Conservation (phyloP, 345 rosid genomes). For the Nasturtium officinale region DNA sequence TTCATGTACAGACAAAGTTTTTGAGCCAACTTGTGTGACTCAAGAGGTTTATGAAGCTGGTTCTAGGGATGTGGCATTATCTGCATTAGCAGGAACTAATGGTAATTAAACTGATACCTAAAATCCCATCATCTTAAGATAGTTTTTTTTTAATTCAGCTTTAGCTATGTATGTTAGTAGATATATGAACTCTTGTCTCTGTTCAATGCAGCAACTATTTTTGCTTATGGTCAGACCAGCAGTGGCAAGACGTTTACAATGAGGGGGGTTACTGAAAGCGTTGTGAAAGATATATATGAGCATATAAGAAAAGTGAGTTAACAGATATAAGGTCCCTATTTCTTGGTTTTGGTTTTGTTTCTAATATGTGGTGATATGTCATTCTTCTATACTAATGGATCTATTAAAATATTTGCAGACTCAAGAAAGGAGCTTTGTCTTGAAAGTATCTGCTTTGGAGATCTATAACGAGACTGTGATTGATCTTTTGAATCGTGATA, state of each 20-base stretch:
- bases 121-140: not conserved
- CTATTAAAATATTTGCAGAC: slow-evolving; percentile 48
- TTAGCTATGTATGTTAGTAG: not conserved
- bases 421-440: slow-evolving; percentile 67
- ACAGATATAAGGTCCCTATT: not conserved
- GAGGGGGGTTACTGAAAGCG: slow-evolving; percentile 84
- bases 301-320: slow-evolving; percentile 64
- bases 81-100: slow-evolving; percentile 88
- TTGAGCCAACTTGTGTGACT: slow-evolving; percentile 67
- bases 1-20: slow-evolving; percentile 69
- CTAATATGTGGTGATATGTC: not conserved
- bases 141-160: not conserved
- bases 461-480: slow-evolving; percentile 88
- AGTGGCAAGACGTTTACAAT: slow-evolving; percentile 94
- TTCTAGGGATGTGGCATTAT: slow-evolving; percentile 85
- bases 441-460: slow-evolving; percentile 89
- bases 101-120: slow-evolving; percentile 47
- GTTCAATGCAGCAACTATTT: slow-evolving; percentile 73
- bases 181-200: not conserved
- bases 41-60: slow-evolving; percentile 84
- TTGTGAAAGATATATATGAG: slow-evolving; percentile 68
- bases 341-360: not conserved
- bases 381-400: not conserved
- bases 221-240: slow-evolving; percentile 93
- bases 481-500: slow-evolving; percentile 79